Conservation (phyloP, 441 rosid species). For the Euphorbia celastroides region DNA sequence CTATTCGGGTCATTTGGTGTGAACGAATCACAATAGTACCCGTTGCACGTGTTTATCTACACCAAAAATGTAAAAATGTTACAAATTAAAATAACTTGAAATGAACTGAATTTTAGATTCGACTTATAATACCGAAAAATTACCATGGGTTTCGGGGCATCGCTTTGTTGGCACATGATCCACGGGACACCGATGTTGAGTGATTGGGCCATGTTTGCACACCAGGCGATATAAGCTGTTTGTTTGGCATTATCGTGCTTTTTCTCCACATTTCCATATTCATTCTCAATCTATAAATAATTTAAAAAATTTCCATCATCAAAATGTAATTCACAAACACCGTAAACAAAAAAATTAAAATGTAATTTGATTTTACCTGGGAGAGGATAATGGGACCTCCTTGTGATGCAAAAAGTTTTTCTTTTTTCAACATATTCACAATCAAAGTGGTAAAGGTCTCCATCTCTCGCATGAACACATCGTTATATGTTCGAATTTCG, state of each 20-base stretch:
- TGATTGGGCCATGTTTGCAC: constrained; percentile 58
- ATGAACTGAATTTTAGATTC: too few relatives aligned
- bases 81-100: too few relatives aligned
- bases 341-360: too few relatives aligned
- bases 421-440: constrained; percentile 45
- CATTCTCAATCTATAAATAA: constrained; percentile 57
- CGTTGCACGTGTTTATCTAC: constrained; percentile 62
- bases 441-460: constrained; percentile 43
- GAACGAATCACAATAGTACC: constrained; percentile 55
- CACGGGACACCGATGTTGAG: constrained; percentile 66
- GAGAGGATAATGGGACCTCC: constrained; percentile 67
- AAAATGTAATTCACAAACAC: too few relatives aligned
- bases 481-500: constrained; percentile 56
- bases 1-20: constrained; percentile 37
- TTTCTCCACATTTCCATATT: constrained; percentile 52
- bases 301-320: too few relatives aligned
- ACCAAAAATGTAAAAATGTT: neutral
- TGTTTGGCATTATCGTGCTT: constrained; percentile 44
- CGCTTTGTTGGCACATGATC: constrained; percentile 57
- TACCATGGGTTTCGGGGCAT: constrained; percentile 72
- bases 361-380: constrained; percentile 34
- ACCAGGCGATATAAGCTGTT: constrained; percentile 56
- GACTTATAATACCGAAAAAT: neutral
- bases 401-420: constrained; percentile 62
- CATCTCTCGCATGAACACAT: constrained; percentile 61